Evolutionary conservation across 306 rosid genomes (phyloP).

Genomic region (Vigna angularis): DNA sequence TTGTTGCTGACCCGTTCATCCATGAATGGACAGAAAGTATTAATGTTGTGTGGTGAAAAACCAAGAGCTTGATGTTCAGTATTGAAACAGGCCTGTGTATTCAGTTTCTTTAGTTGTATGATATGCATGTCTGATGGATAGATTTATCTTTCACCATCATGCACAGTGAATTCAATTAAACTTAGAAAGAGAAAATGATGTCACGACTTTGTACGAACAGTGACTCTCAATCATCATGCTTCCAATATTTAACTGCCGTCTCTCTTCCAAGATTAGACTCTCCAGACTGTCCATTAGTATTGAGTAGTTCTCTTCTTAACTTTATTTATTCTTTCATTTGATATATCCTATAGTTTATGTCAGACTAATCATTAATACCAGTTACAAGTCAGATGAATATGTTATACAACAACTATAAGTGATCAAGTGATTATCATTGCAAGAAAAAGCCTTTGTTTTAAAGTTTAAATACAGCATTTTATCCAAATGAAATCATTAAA

Average conservation of each 20-base stretch:
- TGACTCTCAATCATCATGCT: conserved; percentile 41
- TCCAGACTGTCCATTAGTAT: conserved; percentile 17
- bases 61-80: conserved; percentile 22
- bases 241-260: conserved; percentile 37
- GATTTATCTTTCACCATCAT: conserved; percentile 12
- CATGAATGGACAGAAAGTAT: conserved; percentile 27
- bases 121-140: background rate
- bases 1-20: conserved; percentile 8
- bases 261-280: conserved; percentile 32
- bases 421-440: conserved; percentile 16
- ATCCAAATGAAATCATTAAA: conserved; percentile 11
- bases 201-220: conserved; percentile 56
- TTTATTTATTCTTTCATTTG: conserved; percentile 32
- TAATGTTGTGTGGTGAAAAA: conserved; percentile 11
- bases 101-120: conserved; percentile 17
- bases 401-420: background rate
- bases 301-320: background rate
- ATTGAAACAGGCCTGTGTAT: conserved; percentile 17
- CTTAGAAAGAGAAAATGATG: conserved; percentile 45
- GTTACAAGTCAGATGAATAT: conserved; percentile 11
- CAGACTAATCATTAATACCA: conserved; percentile 4
- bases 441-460: background rate
- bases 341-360: background rate
- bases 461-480: background rate
- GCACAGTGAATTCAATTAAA: conserved; percentile 33